Percentiles rank a stretch among this genome's conserved stretches.
phyloP scores from a whole-genome alignment of 495 filamentous ascomycete species.

The Daldinia vernicosa region DNA sequence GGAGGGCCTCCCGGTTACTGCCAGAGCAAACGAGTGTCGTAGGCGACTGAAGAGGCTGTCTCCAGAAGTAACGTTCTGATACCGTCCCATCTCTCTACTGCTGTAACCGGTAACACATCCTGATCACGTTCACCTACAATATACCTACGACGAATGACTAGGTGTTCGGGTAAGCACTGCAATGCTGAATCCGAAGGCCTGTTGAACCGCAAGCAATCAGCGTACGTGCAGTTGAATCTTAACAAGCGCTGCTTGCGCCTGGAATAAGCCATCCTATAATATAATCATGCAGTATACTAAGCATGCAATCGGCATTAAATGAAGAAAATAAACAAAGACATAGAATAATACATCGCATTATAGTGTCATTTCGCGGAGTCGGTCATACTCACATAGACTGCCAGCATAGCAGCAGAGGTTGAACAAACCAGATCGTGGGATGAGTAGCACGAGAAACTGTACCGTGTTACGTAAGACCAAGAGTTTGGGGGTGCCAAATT shows the following conservation, averaged over 20 bases:
- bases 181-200: neutral
- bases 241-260: constrained; percentile 23
- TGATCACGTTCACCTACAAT: neutral
- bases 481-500: constrained; percentile 8
- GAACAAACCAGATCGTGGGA: constrained; percentile 22
- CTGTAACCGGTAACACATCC: neutral
- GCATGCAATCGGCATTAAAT: neutral
- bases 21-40: neutral
- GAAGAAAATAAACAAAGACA: neutral
- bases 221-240: neutral
- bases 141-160: neutral
- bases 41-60: neutral
- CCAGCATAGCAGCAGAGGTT: constrained; percentile 6
- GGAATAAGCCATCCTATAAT: constrained; percentile 12
- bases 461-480: constrained; percentile 20
- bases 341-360: neutral
- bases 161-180: neutral
- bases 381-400: constrained; percentile 16
- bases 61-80: neutral
- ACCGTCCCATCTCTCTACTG: neutral
- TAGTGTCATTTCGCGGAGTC: constrained; percentile 30
- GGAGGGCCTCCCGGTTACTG: neutral
- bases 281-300: neutral
- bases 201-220: constrained; percentile 1
- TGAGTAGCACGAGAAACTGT: constrained; percentile 1